Evolutionary conservation across 2,329 filamentous ascomycete genomes (phyloP).

Genomic region (Fonsecaea pedrosoi): DNA sequence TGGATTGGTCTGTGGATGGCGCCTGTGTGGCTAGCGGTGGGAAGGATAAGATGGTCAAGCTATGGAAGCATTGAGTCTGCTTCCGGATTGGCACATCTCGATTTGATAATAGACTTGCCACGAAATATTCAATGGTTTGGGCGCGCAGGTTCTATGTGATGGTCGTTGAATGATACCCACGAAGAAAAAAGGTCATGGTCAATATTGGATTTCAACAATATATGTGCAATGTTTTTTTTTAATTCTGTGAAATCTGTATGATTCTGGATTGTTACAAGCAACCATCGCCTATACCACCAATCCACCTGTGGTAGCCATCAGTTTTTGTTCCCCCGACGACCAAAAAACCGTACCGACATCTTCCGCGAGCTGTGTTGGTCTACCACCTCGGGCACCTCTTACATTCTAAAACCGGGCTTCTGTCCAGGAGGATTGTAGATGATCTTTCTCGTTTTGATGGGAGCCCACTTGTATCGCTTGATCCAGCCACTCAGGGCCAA

Average conservation of each 20-base stretch:
- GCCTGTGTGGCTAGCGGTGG: constrained; percentile 88
- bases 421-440: constrained; percentile 68
- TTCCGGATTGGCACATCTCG: background rate
- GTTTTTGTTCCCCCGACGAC: background rate
- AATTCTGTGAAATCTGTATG: constrained; percentile 26
- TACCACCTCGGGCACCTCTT: constrained; percentile 6
- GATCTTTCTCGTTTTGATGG: constrained; percentile 94
- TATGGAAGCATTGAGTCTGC: constrained; percentile 64
- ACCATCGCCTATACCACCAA: constrained; percentile 17
- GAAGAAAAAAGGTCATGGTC: background rate
- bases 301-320: constrained; percentile 5
- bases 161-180: constrained; percentile 8
- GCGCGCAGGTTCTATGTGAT: background rate
- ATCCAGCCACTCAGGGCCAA: constrained; percentile 93
- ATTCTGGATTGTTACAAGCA: constrained; percentile 34
- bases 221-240: constrained; percentile 25
- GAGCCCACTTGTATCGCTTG: constrained; percentile 99
- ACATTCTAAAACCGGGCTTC: constrained; percentile 19
- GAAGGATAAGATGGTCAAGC: constrained; percentile 78
- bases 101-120: background rate
- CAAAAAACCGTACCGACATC: background rate
- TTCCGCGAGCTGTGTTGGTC: background rate
- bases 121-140: background rate
- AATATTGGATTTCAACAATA: constrained; percentile 14
- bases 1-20: constrained; percentile 94